Base-by-base conservation (phyloP, 371 early-diverging fungal genomes). In the Apophysomyces variabilis region DNA sequence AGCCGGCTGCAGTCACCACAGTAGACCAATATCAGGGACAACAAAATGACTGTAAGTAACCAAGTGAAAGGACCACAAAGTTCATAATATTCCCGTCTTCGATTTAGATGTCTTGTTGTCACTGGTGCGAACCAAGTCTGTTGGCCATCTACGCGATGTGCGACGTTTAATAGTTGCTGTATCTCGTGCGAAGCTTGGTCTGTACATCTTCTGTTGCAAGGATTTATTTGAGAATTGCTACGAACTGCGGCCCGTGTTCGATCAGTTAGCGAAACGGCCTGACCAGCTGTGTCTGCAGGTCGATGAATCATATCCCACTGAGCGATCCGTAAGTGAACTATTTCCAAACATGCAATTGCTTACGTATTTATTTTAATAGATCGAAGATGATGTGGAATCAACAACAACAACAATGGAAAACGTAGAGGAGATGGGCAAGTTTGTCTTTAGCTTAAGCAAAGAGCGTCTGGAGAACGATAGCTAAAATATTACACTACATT, bases 1-100 rank as follows among this genome's bases (percentile, higher is more conserved):
- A 71, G 11, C 97, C 95, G 3, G 81, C 81, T 5, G 71, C 81
- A 1, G 85, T 98, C 1, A 79, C 94, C 0, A 97, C 97, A 0
- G 96, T 98, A 1, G 99, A 98, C 76, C 90, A 94, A 74, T 97
- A 89, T 75, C 97, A 98, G 79, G 97, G 97, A 45, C 94, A 95
- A 74, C 97, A 96, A 69, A 91, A 90, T 60, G 97, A 98, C 76
- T 94, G 87, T 89, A 85, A 77, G 85, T 75, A 26, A 26, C 32
- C 3, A 26, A 26, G 26, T 6, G 18, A 11, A 41, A 16, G 5
- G 32, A 36, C 44, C 9, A 36, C 41, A 26, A 26, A 50, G 1
- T 21, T 32, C 38, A 13, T 9, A 21, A 7, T 59, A 18, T 38
- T 44, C 38, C 35, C 21, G 13, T 35, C 43, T 37, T 60, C 7